Conservation (phyloP, 495 filamentous ascomycete species). For the Tuber aestivum region DNA sequence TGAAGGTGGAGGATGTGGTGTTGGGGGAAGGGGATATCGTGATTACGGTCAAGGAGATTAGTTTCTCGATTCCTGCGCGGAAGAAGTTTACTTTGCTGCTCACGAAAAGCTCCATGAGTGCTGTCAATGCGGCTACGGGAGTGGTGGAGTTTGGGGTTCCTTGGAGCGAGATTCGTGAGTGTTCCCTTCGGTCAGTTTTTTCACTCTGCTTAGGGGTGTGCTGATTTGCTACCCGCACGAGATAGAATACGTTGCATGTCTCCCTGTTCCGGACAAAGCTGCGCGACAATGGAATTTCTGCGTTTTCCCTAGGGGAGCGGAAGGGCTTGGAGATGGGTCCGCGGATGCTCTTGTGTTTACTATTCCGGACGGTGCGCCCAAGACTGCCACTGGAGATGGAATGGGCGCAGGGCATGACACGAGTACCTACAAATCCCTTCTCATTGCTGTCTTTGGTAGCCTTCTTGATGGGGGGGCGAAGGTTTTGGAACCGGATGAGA, state of each 20-base stretch:
- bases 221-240: constrained; percentile 28
- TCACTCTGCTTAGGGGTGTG: neutral
- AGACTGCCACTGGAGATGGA: constrained; percentile 53
- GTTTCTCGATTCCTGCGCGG: constrained; percentile 62
- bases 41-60: constrained; percentile 38
- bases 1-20: constrained; percentile 5
- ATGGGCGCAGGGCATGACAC: constrained; percentile 47
- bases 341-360: constrained; percentile 80
- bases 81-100: constrained; percentile 88
- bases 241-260: constrained; percentile 66
- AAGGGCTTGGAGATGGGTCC: constrained; percentile 53
- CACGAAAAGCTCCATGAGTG: constrained; percentile 59
- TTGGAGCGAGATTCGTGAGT: constrained; percentile 69
- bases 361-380: constrained; percentile 64
- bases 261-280: constrained; percentile 83
- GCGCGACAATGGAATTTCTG: constrained; percentile 78
- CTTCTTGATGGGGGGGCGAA: constrained; percentile 50
- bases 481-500: constrained; percentile 63
- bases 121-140: constrained; percentile 58
- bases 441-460: constrained; percentile 60
- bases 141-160: constrained; percentile 63
- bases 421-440: constrained; percentile 57
- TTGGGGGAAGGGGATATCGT: constrained; percentile 25
- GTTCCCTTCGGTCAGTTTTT: constrained; percentile 5
- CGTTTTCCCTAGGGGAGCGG: constrained; percentile 61